Percentiles rank a stretch among this genome's conserved stretches.
Conservation (phyloP, 768 basidiomycete genomes). For the Glaciozyma martinii region DNA sequence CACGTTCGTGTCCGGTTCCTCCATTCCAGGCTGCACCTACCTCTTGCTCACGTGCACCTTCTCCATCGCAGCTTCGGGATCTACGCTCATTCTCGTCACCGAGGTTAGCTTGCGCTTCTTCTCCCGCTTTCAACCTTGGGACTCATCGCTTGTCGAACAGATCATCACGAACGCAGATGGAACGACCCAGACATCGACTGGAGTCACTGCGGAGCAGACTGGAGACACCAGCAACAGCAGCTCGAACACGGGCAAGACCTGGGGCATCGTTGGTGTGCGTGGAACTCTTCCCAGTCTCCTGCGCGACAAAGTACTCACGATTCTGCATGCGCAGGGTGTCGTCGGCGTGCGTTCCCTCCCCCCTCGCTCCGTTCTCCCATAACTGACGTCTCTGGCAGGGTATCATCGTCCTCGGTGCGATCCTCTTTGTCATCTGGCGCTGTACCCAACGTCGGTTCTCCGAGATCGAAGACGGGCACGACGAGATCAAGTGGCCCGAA, state of each 20-base stretch:
- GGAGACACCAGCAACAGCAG: not conserved
- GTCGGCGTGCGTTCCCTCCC: constrained; percentile 21
- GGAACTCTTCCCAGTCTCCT: not conserved
- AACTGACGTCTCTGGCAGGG: constrained; percentile 14
- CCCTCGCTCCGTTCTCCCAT: not conserved
- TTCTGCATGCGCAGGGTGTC: constrained; percentile 4
- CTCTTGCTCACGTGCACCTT: no score
- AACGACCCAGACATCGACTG: not conserved
- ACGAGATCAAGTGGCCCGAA: constrained; percentile 34
- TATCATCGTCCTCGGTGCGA: constrained; percentile 15
- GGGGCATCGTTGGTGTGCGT: constrained; percentile 26
- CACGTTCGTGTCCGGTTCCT: no score
- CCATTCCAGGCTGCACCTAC: no score
- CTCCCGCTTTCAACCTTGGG: no score
- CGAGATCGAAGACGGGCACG: constrained; percentile 24
- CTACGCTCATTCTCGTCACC: no score
- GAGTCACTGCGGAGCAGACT: not conserved
- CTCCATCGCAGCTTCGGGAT: no score
- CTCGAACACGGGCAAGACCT: constrained; percentile 11
- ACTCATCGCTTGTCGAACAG: no score
- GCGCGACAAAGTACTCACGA: not conserved
- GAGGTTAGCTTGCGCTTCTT: no score
- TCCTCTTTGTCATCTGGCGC: constrained; percentile 29
- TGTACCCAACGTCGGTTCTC: constrained; percentile 29
- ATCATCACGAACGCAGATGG: not conserved